Base-by-base conservation (phyloP, 306 rosid species). In the Vicia villosa region DNA sequence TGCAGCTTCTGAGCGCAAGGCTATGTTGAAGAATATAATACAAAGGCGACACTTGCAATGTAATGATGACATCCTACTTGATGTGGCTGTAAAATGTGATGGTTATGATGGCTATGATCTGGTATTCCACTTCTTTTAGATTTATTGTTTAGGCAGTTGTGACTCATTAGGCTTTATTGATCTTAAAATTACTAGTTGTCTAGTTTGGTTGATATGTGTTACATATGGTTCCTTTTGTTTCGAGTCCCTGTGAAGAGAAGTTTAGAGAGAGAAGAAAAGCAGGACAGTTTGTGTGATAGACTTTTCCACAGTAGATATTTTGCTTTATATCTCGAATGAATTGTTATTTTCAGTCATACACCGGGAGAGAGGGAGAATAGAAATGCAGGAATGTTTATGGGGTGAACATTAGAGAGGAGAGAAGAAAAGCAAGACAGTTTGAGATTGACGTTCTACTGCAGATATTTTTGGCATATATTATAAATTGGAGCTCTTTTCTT, bases 71-170 rank as follows among this genome's bases (percentile, higher is more conserved):
- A 79, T 80, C 78, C 79, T 93, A 73, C 85, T 81, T 69, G 91
- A 93, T 43, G 80, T 90, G 72, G 96, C 97, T 78, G 83, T 79
- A 46, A 93, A 85, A 83, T 90, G 98, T 67, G 98, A 93, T 69
- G 98, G 97, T 59, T 90, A 90, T 88, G 98, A 93, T 83, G 91
- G 97, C 24, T 90, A 93, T 83, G 98, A 93, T 85, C 85, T 93
- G 96, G 98, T 93, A 93, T 83, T 76, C 66, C 21, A 6, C 50
- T 65, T 80, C 41, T 68, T 60, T 19, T 51, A 20, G 50, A 15
- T 24, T 50, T 49, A 2, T 55, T 57, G 19, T 60, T 45, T 60
- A 16, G 40, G 43, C 43, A 42, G 13, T 16, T 66, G 57, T 21
- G 58, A 73, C 65, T 45, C 67, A 64, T 30, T 55, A 30, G 42